These are phyloP conservation scores for Talaromyces ruber DNA, from an alignment of 495 filamentous ascomycete genomes.

Conservation along the genomic window DNA sequence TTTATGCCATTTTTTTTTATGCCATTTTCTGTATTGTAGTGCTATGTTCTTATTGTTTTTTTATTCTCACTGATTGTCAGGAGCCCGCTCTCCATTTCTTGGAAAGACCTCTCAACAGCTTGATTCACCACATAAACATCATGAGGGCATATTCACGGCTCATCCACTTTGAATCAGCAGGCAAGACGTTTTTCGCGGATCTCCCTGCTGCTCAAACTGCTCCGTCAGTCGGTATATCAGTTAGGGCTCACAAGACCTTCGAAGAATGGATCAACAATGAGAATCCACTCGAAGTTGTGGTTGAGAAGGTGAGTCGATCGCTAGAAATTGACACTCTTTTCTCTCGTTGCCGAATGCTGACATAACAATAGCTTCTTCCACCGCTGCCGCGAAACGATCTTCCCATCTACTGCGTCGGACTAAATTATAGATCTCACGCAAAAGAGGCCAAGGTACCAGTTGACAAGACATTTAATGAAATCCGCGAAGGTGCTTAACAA, in stretches of 20 bases:
- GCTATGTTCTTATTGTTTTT: too few species aligned
- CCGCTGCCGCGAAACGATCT: conserved; percentile 10
- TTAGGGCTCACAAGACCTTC: conserved; percentile 9
- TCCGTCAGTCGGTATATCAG: conserved; percentile 1
- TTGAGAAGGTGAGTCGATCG: conserved; percentile 20
- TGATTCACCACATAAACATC: too few species aligned
- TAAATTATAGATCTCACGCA: conserved; percentile 35
- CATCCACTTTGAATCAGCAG: background rate
- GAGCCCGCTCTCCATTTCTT: too few species aligned
- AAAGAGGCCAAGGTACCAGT: conserved; percentile 28
- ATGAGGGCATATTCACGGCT: too few species aligned
- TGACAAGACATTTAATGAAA: too few species aligned
- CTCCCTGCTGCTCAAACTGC: background rate
- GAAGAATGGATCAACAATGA: conserved; percentile 8
- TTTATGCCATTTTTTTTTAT: too few species aligned
- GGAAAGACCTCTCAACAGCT: too few species aligned
- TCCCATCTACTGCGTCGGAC: conserved; percentile 30
- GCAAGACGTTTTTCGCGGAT: background rate
- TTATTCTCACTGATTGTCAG: too few species aligned
- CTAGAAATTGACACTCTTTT: too few species aligned
- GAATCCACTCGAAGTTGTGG: conserved; percentile 9
- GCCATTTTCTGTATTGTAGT: too few species aligned
- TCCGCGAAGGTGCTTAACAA: too few species aligned
- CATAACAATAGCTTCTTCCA: conserved; percentile 9
- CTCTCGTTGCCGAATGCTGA: background rate